phyloP scores from a whole-genome alignment of 2,329 filamentous ascomycete genomes.

The Torrubiella hemipterigena region DNA sequence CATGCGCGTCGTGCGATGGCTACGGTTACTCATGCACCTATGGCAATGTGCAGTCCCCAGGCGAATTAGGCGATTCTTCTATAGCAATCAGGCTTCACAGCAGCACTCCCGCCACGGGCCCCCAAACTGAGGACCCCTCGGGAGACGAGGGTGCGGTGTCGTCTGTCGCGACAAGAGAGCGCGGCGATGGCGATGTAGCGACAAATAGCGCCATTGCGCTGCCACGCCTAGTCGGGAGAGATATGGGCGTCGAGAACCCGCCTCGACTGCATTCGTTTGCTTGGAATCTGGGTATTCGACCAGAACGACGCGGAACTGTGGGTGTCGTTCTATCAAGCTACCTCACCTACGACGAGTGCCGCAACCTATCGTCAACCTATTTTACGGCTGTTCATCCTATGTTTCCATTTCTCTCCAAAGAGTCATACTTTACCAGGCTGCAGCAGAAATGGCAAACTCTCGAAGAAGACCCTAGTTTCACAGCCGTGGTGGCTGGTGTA shows the following conservation, averaged over 20 bases:
- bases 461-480: slow-evolving; percentile 4
- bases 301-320: slow-evolving; percentile 3
- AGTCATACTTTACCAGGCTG: background rate
- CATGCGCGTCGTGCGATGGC: slow-evolving; percentile 7
- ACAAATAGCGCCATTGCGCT: slow-evolving; percentile 9
- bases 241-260: slow-evolving; percentile 6
- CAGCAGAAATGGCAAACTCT: slow-evolving; percentile 2
- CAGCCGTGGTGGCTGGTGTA: slow-evolving; percentile 7
- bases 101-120: background rate
- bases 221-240: slow-evolving; percentile 7
- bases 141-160: no score
- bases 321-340: slow-evolving; percentile 2
- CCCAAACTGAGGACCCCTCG: no score
- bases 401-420: slow-evolving; percentile 4
- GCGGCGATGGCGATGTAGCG: no score
- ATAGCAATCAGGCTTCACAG: slow-evolving; percentile 2
- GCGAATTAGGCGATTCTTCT: no score
- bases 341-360: slow-evolving; percentile 6
- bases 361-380: slow-evolving; percentile 4
- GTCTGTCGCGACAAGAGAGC: no score
- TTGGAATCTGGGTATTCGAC: slow-evolving; percentile 10
- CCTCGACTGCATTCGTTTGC: slow-evolving; percentile 10
- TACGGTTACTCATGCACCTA: slow-evolving; percentile 9
- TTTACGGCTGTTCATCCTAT: slow-evolving; percentile 6
- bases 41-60: background rate